Percentiles rank a stretch among this genome's conserved stretches.
Evolutionary conservation across 1,284 basidiomycete species (phyloP).

Genomic region (Bjerkandera adusta): DNA sequence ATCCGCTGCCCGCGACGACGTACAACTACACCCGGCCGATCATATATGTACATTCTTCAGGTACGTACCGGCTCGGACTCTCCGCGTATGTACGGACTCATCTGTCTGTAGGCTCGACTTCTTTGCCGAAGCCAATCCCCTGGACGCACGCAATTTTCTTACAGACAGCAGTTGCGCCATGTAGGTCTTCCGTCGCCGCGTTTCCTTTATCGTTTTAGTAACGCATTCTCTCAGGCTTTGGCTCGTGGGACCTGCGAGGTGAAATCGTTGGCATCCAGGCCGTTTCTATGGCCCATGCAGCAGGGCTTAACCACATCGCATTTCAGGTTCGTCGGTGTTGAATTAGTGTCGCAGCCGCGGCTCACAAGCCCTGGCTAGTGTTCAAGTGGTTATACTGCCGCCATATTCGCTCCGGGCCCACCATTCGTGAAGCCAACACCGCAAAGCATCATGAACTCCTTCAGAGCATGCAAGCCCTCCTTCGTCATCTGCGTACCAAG

Average conservation of each 20-base stretch:
- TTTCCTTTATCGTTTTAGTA: not conserved
- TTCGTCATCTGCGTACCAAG: slow-evolving; percentile 22
- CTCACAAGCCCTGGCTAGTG: too few relatives aligned
- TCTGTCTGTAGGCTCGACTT: not conserved
- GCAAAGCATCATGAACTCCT: not conserved
- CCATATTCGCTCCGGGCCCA: not conserved
- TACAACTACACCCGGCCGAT: not conserved
- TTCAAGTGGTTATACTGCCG: not conserved
- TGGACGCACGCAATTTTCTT: slow-evolving; percentile 1
- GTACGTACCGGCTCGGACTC: not conserved
- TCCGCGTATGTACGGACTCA: too few relatives aligned
- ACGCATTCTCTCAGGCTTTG: not conserved
- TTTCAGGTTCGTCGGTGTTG: too few relatives aligned
- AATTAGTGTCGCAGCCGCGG: too few relatives aligned
- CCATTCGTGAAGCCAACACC: not conserved
- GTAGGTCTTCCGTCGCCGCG: not conserved
- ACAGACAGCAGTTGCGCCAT: not conserved
- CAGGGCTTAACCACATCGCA: not conserved
- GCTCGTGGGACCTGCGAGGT: not conserved
- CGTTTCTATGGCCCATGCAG: not conserved
- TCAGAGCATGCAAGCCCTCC: not conserved
- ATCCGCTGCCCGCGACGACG: not conserved
- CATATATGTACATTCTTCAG: slow-evolving; percentile 1
- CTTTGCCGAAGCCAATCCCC: not conserved
- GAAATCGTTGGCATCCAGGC: not conserved